Conservation (phyloP, 495 filamentous ascomycete species). For the Tuber calosporum region DNA sequence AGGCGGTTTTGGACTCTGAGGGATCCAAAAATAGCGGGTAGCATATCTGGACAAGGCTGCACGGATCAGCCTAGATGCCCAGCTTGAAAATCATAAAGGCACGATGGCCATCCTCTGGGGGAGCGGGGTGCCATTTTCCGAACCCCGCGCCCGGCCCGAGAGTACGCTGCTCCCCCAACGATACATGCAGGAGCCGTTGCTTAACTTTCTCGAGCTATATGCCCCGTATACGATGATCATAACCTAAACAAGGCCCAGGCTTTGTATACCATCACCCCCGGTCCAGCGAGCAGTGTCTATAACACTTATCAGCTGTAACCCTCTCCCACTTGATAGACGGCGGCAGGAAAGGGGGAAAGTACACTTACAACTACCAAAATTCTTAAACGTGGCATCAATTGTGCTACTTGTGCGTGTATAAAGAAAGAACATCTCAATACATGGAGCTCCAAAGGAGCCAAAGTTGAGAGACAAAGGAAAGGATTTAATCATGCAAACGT, state of each 20-base stretch:
- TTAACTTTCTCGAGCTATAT: neutral
- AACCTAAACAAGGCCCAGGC: neutral
- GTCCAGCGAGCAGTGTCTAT: neutral
- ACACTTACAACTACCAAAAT: conserved; percentile 2
- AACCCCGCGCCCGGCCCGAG: neutral
- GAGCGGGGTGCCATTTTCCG: neutral
- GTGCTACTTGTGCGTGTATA: neutral
- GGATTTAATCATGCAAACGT: neutral
- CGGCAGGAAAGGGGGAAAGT: neutral
- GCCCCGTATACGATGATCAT: neutral
- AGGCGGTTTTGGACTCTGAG: neutral
- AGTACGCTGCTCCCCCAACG: neutral
- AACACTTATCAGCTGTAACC: neutral
- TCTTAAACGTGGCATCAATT: neutral
- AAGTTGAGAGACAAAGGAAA: neutral
- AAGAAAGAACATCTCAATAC: neutral
- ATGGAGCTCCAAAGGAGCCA: neutral
- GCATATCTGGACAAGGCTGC: neutral
- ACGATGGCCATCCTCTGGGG: conserved; percentile 1
- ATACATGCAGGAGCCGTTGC: neutral
- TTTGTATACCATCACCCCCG: neutral
- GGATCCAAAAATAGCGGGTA: neutral
- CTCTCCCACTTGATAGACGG: neutral
- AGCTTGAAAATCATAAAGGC: neutral
- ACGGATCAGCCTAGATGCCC: conserved; percentile 1